These are phyloP conservation scores for Claviceps sp. DNA, from an alignment of 2,329 filamentous ascomycete species.

Conservation along the genomic window DNA sequence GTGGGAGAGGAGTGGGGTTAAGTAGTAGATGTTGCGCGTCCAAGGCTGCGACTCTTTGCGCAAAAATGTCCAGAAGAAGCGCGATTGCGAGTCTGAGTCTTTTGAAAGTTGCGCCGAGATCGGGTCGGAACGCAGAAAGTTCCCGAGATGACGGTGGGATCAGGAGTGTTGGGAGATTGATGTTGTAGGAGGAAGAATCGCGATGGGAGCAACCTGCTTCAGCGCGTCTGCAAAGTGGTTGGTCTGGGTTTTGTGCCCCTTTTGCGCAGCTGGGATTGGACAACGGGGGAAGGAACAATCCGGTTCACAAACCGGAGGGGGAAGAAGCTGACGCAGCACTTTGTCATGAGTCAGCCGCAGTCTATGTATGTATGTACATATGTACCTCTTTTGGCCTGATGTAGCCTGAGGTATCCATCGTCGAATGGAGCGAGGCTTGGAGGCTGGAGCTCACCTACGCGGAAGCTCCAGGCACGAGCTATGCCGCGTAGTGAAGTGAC, in stretches of 20 bases:
- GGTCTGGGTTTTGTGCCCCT: not conserved
- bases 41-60: not conserved
- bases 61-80: not conserved
- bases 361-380: not conserved
- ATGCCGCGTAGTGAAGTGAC: slow-evolving; percentile 7
- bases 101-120: not conserved
- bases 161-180: not conserved
- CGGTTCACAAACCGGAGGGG: not conserved
- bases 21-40: not conserved
- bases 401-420: slow-evolving; percentile 5
- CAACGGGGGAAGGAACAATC: not conserved
- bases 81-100: not conserved
- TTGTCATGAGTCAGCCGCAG: slow-evolving; percentile 1
- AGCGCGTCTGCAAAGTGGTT: not conserved
- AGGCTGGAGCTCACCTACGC: slow-evolving; percentile 6
- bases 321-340: not conserved
- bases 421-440: not conserved
- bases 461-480: slow-evolving; percentile 12
- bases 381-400: not conserved
- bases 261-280: not conserved
- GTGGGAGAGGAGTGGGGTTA: not conserved
- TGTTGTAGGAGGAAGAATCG: not conserved
- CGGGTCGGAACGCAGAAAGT: not conserved
- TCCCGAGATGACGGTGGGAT: not conserved
- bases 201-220: not conserved